Evolutionary conservation across 139 green algal species (phyloP), one percentile per base, ranked within the genome.

Genomic region (Raphidocelis subcapitata): DNA sequence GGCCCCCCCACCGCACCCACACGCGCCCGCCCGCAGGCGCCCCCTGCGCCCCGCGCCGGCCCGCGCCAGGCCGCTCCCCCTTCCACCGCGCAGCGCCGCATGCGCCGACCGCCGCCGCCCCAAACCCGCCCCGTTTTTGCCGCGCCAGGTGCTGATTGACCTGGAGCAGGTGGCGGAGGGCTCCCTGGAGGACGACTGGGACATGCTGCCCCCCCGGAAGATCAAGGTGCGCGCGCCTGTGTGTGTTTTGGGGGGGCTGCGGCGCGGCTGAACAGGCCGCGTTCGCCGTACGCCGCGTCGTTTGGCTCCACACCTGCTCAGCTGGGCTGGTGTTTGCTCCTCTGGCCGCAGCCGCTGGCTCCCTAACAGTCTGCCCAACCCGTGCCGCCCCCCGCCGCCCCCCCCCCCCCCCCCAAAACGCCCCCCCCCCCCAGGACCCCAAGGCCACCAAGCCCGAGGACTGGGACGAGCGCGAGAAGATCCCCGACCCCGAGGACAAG

Each of bases 361-460:
- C n/a, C n/a, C n/a, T n/a, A n/a, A n/a, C n/a, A n/a, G n/a, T n/a
- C n/a, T n/a, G n/a, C n/a, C n/a, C n/a, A 52, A 54, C 14, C 35
- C 12, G 54, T 36, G 5, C 20, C 31, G 32, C 44, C 37, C 35
- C 37, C 15, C 29, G 5, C 54, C 54, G 10, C 54, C 54, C 54
- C 54, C 54, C 54, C 12, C 54, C 12, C 41, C 41, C 23, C 54
- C 10, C 23, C 54, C 18, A 20, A 14, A 28, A 20, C 54, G 10
- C 23, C 23, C 54, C 47, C 21, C 23, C 14, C 35, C 3, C 31
- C 37, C 71, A 92, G 81, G 92, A 97, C 80, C 91, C 92, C 47
- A 84, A 90, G 51, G 92, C 91, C 29, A 90, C 81, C 69, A 97
- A 96, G 86, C 92, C 92, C 10, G 88, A 94, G 79, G 92, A 97